Evolutionary conservation across 306 rosid species (phyloP), one percentile per base, ranked within the genome.

Genomic region (Begonia fuchsioides): DNA sequence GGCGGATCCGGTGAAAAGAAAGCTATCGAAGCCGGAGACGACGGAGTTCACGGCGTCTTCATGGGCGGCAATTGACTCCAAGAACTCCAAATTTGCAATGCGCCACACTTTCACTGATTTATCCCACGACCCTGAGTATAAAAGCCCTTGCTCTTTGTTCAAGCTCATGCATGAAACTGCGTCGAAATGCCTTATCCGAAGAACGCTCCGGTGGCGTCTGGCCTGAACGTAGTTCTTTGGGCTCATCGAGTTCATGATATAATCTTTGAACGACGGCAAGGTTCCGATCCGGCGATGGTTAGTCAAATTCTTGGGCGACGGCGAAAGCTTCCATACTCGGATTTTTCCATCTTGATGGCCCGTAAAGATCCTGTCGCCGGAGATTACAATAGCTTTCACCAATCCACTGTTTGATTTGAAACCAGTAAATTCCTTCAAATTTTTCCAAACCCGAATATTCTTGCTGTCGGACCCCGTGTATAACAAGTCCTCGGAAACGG

Each of bases 291-390:
- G 77, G n/a, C n/a, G n/a, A 15, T 57, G 76, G 16, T 1, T 18
- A 3, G n/a, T 16, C 0, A 67, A 62, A 13, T 67, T 66, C 17
- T 58, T 71, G 0, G 32, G 46, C 0, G 77, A 79, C 0, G 32
- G 43, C 0, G 77, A 79, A 12, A 58, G 12, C 44, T 70, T 81
- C 96, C 96, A 86, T 2, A 86, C 63, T n/a, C 96, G 68, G 62
- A 86, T 86, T 15, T 86, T 86, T 0, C 96, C 96, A 39, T 86
- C 96, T 55, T 86, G 93, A 16, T 86, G 96, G 11, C 96, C 96
- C 1, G 96, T 78, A 56, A 78, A 86, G 51, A 81, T 79, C 13
- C 53, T 67, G 0, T 61, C 81, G 1, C 76, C 76, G 8, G 68
- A 70, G 6, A 81, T 62, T 0, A 86, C 73, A 1, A 86, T 86